Conservation (phyloP, 768 basidiomycete genomes). For the Tulasnella calospora region DNA sequence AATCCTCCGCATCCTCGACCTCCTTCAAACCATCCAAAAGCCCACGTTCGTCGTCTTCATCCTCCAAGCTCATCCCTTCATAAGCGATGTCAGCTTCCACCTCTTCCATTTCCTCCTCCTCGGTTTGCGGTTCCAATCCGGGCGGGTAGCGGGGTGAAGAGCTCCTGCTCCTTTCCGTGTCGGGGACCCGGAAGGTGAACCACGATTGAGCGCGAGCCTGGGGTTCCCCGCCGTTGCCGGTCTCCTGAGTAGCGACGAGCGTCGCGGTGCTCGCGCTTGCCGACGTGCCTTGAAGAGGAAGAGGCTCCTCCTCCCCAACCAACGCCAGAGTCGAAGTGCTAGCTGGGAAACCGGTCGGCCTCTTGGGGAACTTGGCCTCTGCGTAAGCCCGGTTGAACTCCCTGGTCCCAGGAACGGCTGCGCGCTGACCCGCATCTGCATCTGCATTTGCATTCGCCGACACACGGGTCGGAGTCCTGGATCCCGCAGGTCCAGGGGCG, state of each 20-base stretch:
- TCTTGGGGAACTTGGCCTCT: slow-evolving; percentile 1
- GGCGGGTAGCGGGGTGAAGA: slow-evolving; percentile 1
- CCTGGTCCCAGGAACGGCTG: not conserved
- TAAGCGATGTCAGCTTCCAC: not conserved
- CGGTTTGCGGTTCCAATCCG: not conserved
- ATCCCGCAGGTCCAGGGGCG: not conserved
- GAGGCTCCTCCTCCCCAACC: not conserved
- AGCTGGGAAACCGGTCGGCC: not conserved
- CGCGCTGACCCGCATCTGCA: not conserved
- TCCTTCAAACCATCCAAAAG: not conserved
- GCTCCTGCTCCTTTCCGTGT: slow-evolving; percentile 1
- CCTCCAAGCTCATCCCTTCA: not conserved
- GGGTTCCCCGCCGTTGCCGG: not conserved
- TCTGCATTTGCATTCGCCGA: not conserved
- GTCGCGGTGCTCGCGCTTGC: not conserved
- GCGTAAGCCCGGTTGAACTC: not conserved
- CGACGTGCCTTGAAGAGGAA: not conserved
- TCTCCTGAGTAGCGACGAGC: not conserved
- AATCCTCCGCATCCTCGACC: not conserved
- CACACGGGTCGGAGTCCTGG: not conserved
- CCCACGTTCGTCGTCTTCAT: not conserved
- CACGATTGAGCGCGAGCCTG: not conserved
- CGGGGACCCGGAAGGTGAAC: not conserved
- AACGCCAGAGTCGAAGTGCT: not conserved
- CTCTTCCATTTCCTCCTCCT: not conserved